A percentile compares a stretch with the other conserved stretches of the same genome.
phyloP scores from a whole-genome alignment of 1,139 yeast genomes.

The Taphrina communis region DNA sequence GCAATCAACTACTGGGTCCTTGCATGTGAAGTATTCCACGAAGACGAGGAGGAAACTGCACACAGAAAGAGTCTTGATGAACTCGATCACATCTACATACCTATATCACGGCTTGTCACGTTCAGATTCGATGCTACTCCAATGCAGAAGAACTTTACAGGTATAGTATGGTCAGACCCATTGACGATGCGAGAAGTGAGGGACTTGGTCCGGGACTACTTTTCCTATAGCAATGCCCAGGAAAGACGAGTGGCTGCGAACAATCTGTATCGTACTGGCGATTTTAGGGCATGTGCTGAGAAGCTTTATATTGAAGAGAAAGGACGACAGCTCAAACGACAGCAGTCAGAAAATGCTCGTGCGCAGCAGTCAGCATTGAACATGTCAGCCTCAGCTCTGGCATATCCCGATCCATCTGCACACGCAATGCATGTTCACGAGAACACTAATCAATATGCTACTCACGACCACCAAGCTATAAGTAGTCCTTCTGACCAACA shows the following conservation, averaged over 20 bases:
- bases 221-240: background rate
- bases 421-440: background rate
- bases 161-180: constrained; percentile 1
- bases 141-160: constrained; percentile 11
- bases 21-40: background rate
- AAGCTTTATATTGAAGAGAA: constrained; percentile 10
- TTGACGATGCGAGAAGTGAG: constrained; percentile 13
- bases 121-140: background rate
- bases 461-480: too few relatives aligned
- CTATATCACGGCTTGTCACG: background rate
- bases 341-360: background rate
- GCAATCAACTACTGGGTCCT: constrained; percentile 23
- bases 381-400: background rate
- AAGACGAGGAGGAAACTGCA: background rate
- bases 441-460: too few relatives aligned
- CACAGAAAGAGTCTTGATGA: constrained; percentile 4
- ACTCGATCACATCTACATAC: background rate
- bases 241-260: background rate
- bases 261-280: background rate
- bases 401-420: background rate
- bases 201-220: constrained; percentile 2
- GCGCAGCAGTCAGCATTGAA: background rate
- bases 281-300: constrained; percentile 15
- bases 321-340: background rate
- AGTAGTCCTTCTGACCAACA: too few relatives aligned